A percentile compares a stretch with the other conserved stretches of the same genome.
These are phyloP conservation scores for Hemisphaericaspora xylanilytica DNA, from an alignment of 1,139 yeast species.

Conservation along the genomic window DNA sequence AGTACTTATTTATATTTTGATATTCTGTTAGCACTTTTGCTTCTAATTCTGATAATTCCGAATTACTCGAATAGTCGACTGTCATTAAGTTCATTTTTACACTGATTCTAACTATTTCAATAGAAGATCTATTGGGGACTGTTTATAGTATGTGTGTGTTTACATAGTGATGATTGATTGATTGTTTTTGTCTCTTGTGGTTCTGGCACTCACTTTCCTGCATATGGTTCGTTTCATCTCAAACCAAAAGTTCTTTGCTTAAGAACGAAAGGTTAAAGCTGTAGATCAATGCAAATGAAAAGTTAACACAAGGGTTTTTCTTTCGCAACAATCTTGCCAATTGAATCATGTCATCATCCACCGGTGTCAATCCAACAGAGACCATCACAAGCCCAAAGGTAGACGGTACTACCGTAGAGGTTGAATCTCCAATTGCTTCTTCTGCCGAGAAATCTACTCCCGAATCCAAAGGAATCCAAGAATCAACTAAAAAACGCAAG, in stretches of 20 bases:
- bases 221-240: conserved; percentile 1
- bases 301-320: too few species aligned
- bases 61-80: conserved; percentile 29
- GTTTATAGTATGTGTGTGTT: too few species aligned
- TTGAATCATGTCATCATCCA: conserved; percentile 5
- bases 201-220: conserved; percentile 1
- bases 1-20: conserved; percentile 43
- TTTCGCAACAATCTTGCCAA: neutral
- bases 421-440: neutral
- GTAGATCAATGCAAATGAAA: too few species aligned
- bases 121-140: neutral
- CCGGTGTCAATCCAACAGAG: conserved; percentile 8
- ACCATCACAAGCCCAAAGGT: conserved; percentile 4
- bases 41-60: conserved; percentile 37
- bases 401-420: neutral
- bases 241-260: conserved; percentile 4
- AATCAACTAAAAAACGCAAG: conserved; percentile 26
- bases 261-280: neutral
- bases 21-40: conserved; percentile 45
- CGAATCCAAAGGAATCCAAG: neutral
- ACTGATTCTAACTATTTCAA: too few species aligned
- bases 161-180: neutral
- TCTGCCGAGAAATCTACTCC: conserved; percentile 4
- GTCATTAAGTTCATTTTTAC: conserved; percentile 5
- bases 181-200: neutral